Percentiles rank a stretch among this genome's conserved stretches.
phyloP scores from a whole-genome alignment of 1,284 basidiomycete genomes.

The Trichosporon inkin region DNA sequence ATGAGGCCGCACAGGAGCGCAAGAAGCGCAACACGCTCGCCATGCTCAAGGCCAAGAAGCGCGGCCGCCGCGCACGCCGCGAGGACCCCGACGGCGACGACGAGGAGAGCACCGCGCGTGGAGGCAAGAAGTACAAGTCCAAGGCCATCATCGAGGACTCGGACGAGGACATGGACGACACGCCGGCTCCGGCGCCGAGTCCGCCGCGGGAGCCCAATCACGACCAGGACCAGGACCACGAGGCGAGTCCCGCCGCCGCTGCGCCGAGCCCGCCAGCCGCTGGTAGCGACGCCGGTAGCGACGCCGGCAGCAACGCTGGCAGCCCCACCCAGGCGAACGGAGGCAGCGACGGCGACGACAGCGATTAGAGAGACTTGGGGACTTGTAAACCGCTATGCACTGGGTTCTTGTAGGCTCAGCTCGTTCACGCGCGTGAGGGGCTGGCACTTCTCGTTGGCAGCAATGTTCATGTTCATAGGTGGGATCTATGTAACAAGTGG shows the following conservation, averaged over 20 bases:
- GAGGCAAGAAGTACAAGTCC: conserved; percentile 45
- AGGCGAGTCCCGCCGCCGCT: neutral
- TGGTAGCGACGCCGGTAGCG: neutral
- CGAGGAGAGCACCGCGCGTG: conserved; percentile 28
- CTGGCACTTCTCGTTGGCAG: neutral
- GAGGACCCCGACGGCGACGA: conserved; percentile 40
- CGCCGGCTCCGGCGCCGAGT: neutral
- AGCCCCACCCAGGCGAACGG: neutral
- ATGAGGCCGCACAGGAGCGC: conserved; percentile 16
- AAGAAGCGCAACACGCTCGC: conserved; percentile 26
- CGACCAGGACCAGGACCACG: neutral
- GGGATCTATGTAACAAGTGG: conserved; percentile 5
- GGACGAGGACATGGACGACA: conserved; percentile 33
- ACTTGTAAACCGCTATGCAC: neutral
- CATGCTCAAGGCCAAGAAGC: conserved; percentile 30
- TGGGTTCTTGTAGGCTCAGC: neutral
- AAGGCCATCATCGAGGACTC: conserved; percentile 47
- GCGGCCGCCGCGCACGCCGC: conserved; percentile 8
- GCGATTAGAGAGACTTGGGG: conserved; percentile 2
- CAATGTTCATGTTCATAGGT: conserved; percentile 7
- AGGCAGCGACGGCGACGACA: conserved; percentile 5
- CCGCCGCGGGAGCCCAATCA: neutral
- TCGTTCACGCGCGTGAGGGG: too few relatives aligned
- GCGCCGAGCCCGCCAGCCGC: neutral
- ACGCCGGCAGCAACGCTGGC: conserved; percentile 5